phyloP scores from a whole-genome alignment of 2,329 filamentous ascomycete genomes.

The Colletotrichum liriopes region DNA sequence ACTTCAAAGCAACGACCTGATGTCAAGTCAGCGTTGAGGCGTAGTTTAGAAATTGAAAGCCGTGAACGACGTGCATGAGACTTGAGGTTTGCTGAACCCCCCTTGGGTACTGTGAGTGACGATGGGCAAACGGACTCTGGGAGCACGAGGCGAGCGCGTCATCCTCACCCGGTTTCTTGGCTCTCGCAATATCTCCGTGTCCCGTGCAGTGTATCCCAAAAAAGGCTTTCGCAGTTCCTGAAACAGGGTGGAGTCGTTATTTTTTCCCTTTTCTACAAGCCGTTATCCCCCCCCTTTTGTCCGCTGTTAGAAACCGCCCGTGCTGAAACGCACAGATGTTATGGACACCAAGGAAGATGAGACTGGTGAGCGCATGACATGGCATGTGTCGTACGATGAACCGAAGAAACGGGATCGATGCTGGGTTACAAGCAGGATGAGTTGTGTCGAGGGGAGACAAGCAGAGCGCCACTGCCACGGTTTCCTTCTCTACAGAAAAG shows the following conservation, averaged over 20 bases:
- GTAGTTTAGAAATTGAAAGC: not conserved
- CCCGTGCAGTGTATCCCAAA: not conserved
- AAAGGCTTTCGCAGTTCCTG: slow-evolving; percentile 19
- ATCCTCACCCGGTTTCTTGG: not conserved
- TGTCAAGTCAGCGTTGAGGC: slow-evolving; percentile 21
- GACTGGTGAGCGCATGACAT: not conserved
- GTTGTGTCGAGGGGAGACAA: no score
- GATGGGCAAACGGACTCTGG: not conserved
- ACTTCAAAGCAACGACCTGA: slow-evolving; percentile 25
- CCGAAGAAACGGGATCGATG: not conserved
- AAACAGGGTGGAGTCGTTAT: slow-evolving; percentile 36
- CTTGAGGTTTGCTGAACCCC: not conserved
- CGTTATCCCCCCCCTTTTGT: slow-evolving; percentile 2
- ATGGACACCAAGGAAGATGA: slow-evolving; percentile 4
- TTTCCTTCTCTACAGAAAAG: not conserved
- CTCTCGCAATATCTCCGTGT: no score
- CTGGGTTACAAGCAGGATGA: not conserved
- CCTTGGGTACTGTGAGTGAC: not conserved
- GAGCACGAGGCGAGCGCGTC: not conserved
- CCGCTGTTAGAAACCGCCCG: not conserved
- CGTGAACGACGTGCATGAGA: not conserved
- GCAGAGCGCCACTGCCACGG: not conserved
- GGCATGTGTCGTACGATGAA: slow-evolving; percentile 17
- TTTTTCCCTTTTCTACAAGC: not conserved
- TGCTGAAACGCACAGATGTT: slow-evolving; percentile 36